Evolutionary conservation across 176 grass and related monocot species (phyloP), one percentile per base, ranked within the genome.

Genomic region (Metroxylon sagu): DNA sequence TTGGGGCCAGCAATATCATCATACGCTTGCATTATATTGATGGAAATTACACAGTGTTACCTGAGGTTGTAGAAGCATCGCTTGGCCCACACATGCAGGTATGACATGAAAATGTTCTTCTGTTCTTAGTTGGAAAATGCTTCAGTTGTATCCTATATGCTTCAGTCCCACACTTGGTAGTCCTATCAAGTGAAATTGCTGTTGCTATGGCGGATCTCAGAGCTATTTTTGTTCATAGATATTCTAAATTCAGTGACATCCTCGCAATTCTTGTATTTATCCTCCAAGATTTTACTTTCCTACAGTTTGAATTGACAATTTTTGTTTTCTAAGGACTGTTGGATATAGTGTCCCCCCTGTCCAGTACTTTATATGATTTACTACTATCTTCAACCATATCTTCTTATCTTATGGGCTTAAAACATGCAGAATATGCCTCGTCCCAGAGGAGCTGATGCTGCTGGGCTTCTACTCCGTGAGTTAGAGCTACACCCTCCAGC

Each of bases 21-120:
- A 98, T 98, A 92, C 83, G 84, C 59, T 69, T 98, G 64, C 93
- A 98, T 56, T 98, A 92, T 72, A 98, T 98, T 6, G 93, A 98
- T 67, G 93, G 93, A 52, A 98, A 77, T 71, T 92, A 98, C 80
- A 98, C 87, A 53, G 93, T 98, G 65, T 81, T 80, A 26, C 93
- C 93, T 61, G 93, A 98, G 79, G 93, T 98, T 52, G 93, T 98
- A 50, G 93, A 98, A 88, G 93, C 84, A 29, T 90, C 93, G 72
- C 84, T 98, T 60, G 84, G 87, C 48, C 87, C 93, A 26, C 93
- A 98, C 70, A 98, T 98, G 93, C 93, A 98, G 93, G 93, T 98
- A 65, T 16, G 64, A 17, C 15, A 14, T 10, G 12, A 14, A 43
- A 12, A 14, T 43, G 2, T 14, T 1, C 8, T 43, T 43, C 12